Conservation (phyloP, 2,329 filamentous ascomycete genomes). For the Aspergillus brasiliensis region DNA sequence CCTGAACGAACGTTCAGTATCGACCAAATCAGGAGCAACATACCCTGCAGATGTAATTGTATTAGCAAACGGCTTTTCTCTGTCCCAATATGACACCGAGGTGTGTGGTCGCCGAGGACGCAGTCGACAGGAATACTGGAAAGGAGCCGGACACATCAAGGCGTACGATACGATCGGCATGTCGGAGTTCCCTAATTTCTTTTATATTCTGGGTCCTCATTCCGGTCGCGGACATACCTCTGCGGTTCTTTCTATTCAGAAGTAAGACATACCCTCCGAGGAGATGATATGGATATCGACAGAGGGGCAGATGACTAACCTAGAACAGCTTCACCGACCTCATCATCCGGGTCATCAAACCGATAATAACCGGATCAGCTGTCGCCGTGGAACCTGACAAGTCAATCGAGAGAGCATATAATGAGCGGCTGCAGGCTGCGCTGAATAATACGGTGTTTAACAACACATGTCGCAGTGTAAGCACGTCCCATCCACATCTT, state of each 20-base stretch:
- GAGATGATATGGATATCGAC: too few relatives aligned
- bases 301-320: too few relatives aligned
- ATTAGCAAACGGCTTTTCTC: conserved; percentile 15
- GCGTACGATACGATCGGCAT: conserved; percentile 24
- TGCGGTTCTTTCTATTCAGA: conserved; percentile 18
- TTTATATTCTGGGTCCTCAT: conserved; percentile 24
- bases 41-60: conserved; percentile 14
- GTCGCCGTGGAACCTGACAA: conserved; percentile 18
- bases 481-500: too few relatives aligned
- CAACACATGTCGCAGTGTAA: conserved; percentile 16
- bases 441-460: conserved; percentile 16
- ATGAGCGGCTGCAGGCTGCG: conserved; percentile 7
- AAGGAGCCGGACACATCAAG: conserved; percentile 15
- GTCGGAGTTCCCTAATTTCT: conserved; percentile 26
- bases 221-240: conserved; percentile 19
- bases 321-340: conserved; percentile 15
- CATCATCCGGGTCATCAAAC: conserved; percentile 14
- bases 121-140: conserved; percentile 19
- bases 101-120: conserved; percentile 20
- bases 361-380: conserved; percentile 8
- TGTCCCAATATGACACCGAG: conserved; percentile 20
- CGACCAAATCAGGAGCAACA: not conserved
- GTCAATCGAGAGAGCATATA: conserved; percentile 13
- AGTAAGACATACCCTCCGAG: not conserved
- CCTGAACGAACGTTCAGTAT: not conserved